phyloP scores from a whole-genome alignment of 2,329 filamentous ascomycete species.

The Stylonectria norvegica region DNA sequence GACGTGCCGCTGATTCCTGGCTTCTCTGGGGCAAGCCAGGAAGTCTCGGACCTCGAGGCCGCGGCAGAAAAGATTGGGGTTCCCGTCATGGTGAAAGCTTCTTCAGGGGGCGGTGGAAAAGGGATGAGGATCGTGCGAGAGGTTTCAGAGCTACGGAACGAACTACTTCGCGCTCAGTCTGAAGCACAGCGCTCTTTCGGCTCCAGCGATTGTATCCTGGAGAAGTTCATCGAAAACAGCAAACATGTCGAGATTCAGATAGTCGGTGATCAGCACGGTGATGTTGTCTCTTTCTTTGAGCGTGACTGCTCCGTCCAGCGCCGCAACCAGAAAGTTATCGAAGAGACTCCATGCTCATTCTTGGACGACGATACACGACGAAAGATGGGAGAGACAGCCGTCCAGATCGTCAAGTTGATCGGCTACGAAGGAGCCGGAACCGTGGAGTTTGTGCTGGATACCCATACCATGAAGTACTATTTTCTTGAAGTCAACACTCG shows the following conservation, averaged over 20 bases:
- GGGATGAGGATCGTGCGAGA: constrained; percentile 32
- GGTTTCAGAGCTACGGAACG: constrained; percentile 15
- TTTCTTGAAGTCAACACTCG: constrained; percentile 46
- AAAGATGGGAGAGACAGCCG: constrained; percentile 31
- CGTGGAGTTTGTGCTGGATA: constrained; percentile 36
- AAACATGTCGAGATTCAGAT: constrained; percentile 47
- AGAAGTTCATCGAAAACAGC: constrained; percentile 35
- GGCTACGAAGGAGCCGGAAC: constrained; percentile 38
- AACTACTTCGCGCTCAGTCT: constrained; percentile 28
- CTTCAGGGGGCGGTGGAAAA: constrained; percentile 41
- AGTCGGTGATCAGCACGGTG: constrained; percentile 38
- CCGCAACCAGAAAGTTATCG: constrained; percentile 45
- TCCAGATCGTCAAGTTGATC: constrained; percentile 29
- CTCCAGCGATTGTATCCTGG: constrained; percentile 34
- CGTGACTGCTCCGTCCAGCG: constrained; percentile 46
- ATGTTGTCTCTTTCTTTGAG: constrained; percentile 37
- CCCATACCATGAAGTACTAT: constrained; percentile 35
- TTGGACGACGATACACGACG: constrained; percentile 20
- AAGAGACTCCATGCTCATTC: constrained; percentile 30
- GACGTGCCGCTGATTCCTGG: constrained; percentile 17
- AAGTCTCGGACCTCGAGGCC: constrained; percentile 7
- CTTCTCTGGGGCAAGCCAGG: constrained; percentile 8
- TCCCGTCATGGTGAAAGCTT: constrained; percentile 43
- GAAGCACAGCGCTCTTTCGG: constrained; percentile 37
- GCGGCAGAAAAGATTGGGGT: constrained; percentile 22